These are phyloP conservation scores for Dalechampia spathulata DNA, from an alignment of 441 rosid species.

Conservation along the genomic window DNA sequence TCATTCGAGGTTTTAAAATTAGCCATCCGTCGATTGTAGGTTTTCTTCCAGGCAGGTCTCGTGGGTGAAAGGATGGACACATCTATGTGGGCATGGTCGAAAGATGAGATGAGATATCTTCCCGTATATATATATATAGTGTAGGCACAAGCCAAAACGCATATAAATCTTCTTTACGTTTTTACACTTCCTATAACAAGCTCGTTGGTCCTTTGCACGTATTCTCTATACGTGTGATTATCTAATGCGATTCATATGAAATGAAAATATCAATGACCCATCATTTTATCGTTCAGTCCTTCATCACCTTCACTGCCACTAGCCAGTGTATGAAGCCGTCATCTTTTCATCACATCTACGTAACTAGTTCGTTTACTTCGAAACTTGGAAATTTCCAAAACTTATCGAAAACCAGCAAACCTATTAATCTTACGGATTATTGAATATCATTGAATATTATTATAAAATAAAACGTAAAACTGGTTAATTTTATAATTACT, in stretches of 20 bases:
- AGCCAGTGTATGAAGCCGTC: background rate
- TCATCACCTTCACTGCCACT: background rate
- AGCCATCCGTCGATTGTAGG: background rate
- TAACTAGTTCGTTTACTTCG: background rate
- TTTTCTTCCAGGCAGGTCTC: background rate
- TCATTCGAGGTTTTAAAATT: background rate
- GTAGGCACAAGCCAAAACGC: constrained; percentile 2
- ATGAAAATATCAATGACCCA: background rate
- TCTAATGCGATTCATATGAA: constrained; percentile 12
- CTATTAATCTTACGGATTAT: no score
- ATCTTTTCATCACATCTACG: constrained; percentile 2
- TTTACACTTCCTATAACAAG: background rate
- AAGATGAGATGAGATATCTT: background rate
- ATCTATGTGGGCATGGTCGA: background rate
- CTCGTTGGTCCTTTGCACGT: no score
- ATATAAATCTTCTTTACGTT: constrained; percentile 8
- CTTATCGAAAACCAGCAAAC: no score
- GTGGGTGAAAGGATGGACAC: background rate
- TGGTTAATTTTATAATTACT: no score
- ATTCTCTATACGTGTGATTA: constrained; percentile 6
- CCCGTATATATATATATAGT: background rate
- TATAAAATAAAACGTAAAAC: no score
- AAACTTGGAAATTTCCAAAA: background rate
- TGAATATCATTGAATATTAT: no score
- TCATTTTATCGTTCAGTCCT: constrained; percentile 10